Base-by-base conservation (phyloP, 2,329 filamentous ascomycete species). In the Colletotrichum simmondsii region DNA sequence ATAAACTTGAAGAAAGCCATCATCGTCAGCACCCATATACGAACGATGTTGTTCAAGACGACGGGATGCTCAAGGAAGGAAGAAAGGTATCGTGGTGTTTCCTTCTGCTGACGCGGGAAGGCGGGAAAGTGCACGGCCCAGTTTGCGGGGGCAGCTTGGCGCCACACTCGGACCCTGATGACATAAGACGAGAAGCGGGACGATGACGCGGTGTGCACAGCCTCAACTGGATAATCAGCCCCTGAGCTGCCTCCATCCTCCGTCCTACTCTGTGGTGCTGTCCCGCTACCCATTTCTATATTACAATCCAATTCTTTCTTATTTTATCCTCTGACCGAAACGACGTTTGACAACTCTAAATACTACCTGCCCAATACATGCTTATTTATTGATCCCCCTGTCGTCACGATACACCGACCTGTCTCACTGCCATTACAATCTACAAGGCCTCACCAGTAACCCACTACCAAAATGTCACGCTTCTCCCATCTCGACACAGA, bases 401-500 rank as follows among this genome's bases (percentile, higher is more conserved):
- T n/a, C 42, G 7, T 19, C 19, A 16, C 42, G 42, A n/a, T 16
- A n/a, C 6, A 19, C 19, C 42, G 19, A 16, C 19, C 42, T 46
- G 7, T 42, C 37, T 42, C 37, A 19, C 0, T 16, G 19, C 37
- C 7, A 8, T n/a, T 19, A 10, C 7, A 4, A 46, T 16, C 42
- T 7, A 19, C 6, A 46, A 46, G 16, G 6, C 22, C 11, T 54
- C 52, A 28, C 30, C 14, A 14, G 8, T n/a, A 35, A 30, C 11
- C 6, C 52, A 54, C 22, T 8, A 14, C 8, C 30, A 35, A 56
- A 12, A 86, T 86, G 85, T 81, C 83, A 70, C 84, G 83, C 72
- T 85, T 80, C 76, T 83, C 84, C 24, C 80, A 79, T 66, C 83
- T 84, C 77, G 85, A 87, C 66, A 80, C 82, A 5, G 88, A 90